A percentile compares a stretch with the other conserved stretches of the same genome.
Evolutionary conservation across 148 eudicot species (phyloP).

Genomic region (Vaccinium darrowii): DNA sequence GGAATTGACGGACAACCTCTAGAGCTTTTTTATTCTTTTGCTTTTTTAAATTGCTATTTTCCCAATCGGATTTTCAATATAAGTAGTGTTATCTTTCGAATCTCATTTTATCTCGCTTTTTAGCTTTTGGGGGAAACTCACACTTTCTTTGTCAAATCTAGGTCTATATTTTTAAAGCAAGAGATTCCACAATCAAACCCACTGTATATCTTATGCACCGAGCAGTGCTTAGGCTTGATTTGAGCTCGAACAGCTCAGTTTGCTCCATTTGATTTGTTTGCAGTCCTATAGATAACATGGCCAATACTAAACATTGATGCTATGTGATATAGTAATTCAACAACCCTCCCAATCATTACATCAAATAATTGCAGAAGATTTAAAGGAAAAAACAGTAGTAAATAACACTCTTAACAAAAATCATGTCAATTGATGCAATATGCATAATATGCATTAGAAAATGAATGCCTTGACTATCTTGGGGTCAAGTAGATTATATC

Average conservation of each 20-base stretch:
- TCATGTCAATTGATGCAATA: background rate
- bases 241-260: background rate
- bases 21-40: background rate
- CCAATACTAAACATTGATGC: no score
- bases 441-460: constrained; percentile 30
- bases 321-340: background rate
- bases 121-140: background rate
- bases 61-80: no score
- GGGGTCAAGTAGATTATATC: no score
- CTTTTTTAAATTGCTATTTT: no score
- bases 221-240: background rate
- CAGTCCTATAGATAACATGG: background rate
- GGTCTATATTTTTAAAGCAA: background rate
- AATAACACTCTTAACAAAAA: background rate
- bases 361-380: background rate
- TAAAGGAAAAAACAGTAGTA: background rate
- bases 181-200: background rate
- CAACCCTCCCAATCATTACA: background rate
- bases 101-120: background rate
- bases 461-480: no score
- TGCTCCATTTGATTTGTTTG: background rate
- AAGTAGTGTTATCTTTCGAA: background rate
- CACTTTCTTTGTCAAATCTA: background rate
- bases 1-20: background rate
- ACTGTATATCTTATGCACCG: background rate